Evolutionary conservation across 495 filamentous ascomycete species (phyloP).

Genomic region (Xylaria castorea): DNA sequence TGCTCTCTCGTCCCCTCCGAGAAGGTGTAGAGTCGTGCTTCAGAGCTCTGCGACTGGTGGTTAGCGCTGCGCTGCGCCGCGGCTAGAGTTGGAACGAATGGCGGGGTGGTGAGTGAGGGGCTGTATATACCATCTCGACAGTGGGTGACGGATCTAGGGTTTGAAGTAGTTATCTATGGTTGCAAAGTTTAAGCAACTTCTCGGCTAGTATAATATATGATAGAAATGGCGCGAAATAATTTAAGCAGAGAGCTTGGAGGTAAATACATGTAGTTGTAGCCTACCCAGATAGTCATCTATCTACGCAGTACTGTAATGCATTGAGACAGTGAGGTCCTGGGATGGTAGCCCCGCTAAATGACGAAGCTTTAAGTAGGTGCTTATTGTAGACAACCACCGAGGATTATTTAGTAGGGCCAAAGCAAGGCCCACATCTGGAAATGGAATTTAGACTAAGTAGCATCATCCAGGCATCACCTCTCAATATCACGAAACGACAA

Average conservation of each 20-base stretch:
- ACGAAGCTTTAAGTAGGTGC: constrained; percentile 17
- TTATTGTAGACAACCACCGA: background rate
- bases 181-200: background rate
- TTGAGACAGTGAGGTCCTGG: background rate
- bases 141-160: background rate
- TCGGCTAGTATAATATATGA: background rate
- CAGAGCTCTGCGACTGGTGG: constrained; percentile 64
- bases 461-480: background rate
- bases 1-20: constrained; percentile 83
- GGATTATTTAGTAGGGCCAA: background rate
- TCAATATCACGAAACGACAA: background rate
- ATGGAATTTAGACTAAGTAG: background rate
- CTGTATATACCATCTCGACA: constrained; percentile 26
- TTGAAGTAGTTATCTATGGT: background rate
- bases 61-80: constrained; percentile 10
- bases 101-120: constrained; percentile 21
- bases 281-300: background rate
- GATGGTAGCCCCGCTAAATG: constrained; percentile 1
- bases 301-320: background rate
- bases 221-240: background rate
- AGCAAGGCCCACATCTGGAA: constrained; percentile 3
- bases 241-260: background rate
- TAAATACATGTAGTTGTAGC: background rate
- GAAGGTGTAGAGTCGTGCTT: constrained; percentile 92
- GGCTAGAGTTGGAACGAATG: background rate